Conservation (phyloP, 345 rosid genomes). For the Pistacia integerrima region DNA sequence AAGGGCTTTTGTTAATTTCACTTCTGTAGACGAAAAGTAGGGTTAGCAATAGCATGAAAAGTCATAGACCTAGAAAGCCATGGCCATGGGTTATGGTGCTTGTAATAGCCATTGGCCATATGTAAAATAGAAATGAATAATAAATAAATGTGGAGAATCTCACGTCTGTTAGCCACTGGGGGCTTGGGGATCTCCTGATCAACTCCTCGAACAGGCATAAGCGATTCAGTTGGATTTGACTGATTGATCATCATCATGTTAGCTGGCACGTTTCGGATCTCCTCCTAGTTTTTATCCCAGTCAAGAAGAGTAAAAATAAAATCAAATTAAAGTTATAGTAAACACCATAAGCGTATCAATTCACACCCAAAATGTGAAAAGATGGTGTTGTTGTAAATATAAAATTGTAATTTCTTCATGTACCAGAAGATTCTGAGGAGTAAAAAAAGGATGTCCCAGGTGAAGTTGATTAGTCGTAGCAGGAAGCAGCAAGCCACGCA, state of each 20-base stretch:
- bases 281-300: conserved; percentile 55
- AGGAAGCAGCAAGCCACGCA: conserved; percentile 68
- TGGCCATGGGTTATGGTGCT: not conserved
- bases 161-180: conserved; percentile 81
- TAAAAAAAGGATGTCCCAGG: conserved; percentile 68
- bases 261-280: conserved; percentile 67
- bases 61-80: conserved; percentile 5
- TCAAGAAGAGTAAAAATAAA: not conserved
- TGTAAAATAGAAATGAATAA: not conserved
- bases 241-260: conserved; percentile 70
- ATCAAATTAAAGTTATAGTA: conserved; percentile 1
- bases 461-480: conserved; percentile 71
- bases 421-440: conserved; percentile 78
- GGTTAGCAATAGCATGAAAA: conserved; percentile 3
- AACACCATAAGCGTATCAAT: not conserved
- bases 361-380: no score
- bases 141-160: conserved; percentile 26
- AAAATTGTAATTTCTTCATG: conserved; percentile 21
- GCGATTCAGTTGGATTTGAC: conserved; percentile 50
- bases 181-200: conserved; percentile 69
- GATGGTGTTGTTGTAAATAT: not conserved
- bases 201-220: conserved; percentile 54
- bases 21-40: conserved; percentile 3
- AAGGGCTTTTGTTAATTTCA: not conserved
- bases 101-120: not conserved